Conservation (phyloP, 305 asterid species). For the Striga hermonthica region DNA sequence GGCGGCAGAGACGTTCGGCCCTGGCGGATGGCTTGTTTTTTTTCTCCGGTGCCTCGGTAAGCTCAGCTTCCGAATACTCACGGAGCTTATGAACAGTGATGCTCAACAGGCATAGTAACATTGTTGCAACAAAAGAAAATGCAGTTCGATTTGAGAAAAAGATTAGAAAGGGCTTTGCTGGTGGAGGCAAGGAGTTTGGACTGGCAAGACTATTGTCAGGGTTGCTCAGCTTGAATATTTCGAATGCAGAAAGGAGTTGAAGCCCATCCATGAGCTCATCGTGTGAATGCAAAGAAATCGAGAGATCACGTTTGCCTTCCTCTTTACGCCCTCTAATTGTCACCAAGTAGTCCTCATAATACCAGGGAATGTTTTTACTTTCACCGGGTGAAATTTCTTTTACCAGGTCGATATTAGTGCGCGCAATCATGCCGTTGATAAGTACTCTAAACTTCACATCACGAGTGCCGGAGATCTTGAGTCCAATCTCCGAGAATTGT, state of each 20-base stretch:
- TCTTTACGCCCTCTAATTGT: conserved; percentile 27
- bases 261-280: conserved; percentile 12
- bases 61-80: conserved; percentile 22
- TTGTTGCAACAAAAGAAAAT: conserved; percentile 18
- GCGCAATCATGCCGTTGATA: conserved; percentile 31
- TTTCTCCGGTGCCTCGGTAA: conserved; percentile 3
- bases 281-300: conserved; percentile 27
- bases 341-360: conserved; percentile 32
- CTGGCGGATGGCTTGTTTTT: conserved; percentile 29
- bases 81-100: conserved; percentile 22
- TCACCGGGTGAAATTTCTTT: conserved; percentile 18
- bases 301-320: conserved; percentile 30
- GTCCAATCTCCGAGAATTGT: conserved; percentile 31
- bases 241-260: background rate
- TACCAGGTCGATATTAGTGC: conserved; percentile 19
- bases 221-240: conserved; percentile 11
- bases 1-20: conserved; percentile 33
- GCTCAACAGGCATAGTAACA: conserved; percentile 23
- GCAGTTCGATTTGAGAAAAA: conserved; percentile 9
- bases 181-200: conserved; percentile 17
- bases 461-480: conserved; percentile 19
- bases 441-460: conserved; percentile 28
- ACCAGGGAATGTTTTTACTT: background rate
- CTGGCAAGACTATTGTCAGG: conserved; percentile 8
- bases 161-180: background rate